Evolutionary conservation across 2,329 filamentous ascomycete species (phyloP).

Genomic region (Diaporthe nobilis): DNA sequence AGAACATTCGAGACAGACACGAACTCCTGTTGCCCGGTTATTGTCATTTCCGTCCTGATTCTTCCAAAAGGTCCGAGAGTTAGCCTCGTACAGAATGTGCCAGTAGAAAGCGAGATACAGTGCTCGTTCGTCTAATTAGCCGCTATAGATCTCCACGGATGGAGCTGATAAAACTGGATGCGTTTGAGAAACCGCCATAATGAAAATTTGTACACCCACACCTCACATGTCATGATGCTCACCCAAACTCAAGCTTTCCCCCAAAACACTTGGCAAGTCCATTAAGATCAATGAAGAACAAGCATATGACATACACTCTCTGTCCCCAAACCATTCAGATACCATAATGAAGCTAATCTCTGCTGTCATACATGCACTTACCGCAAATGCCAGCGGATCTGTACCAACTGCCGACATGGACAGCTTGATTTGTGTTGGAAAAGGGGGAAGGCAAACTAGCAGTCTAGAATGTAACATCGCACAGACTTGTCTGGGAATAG

Average conservation of each 20-base stretch:
- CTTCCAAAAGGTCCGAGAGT: background rate
- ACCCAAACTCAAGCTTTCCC: background rate
- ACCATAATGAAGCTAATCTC: background rate
- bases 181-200: background rate
- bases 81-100: background rate
- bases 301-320: background rate
- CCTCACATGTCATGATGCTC: background rate
- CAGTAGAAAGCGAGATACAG: background rate
- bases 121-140: background rate
- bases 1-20: background rate
- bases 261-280: background rate
- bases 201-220: background rate
- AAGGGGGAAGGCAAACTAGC: background rate
- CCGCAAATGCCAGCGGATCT: background rate
- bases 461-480: background rate
- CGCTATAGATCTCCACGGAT: background rate
- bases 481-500: conserved; percentile 14
- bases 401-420: background rate
- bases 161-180: background rate
- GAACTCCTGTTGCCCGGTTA: background rate
- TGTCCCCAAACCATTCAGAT: background rate
- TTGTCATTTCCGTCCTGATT: background rate
- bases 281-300: background rate
- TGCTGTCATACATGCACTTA: background rate
- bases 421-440: background rate